A percentile compares a stretch with the other conserved stretches of the same genome.
Conservation (phyloP, 805 yeast genomes). For the Yarrowia alimentaria region DNA sequence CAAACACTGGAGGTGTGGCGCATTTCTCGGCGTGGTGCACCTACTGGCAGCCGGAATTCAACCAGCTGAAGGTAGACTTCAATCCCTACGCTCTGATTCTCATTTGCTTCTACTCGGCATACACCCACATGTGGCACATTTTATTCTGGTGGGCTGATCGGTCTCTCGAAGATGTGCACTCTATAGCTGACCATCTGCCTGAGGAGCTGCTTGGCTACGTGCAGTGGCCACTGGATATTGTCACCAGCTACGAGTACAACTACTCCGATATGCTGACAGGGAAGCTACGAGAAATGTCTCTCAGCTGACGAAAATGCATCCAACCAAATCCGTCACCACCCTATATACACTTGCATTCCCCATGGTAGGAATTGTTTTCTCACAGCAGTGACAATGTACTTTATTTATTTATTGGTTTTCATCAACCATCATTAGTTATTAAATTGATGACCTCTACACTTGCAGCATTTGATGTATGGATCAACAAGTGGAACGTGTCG, state of each 20-base stretch:
- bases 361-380: too few relatives aligned
- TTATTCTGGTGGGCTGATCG: slow-evolving; percentile 20
- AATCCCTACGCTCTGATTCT: slow-evolving; percentile 15
- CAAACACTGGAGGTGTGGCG: not conserved
- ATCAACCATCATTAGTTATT: too few relatives aligned
- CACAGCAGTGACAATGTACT: not conserved
- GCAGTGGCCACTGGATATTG: slow-evolving; percentile 15
- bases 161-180: not conserved
- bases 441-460: too few relatives aligned
- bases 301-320: not conserved
- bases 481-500: too few relatives aligned
- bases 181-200: slow-evolving; percentile 5
- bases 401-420: not conserved
- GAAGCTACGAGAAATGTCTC: not conserved
- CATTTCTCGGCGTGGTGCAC: slow-evolving; percentile 16
- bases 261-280: slow-evolving; percentile 6
- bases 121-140: slow-evolving; percentile 23
- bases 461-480: too few relatives aligned
- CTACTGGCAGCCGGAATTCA: slow-evolving; percentile 14
- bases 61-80: not conserved
- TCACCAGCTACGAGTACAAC: not conserved
- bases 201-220: slow-evolving; percentile 1
- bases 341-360: too few relatives aligned
- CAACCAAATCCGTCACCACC: too few relatives aligned
- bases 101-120: slow-evolving; percentile 10